Evolutionary conservation across 2,329 filamentous ascomycete species (phyloP), one percentile per base, ranked within the genome.

Genomic region (Penicillium sp.): DNA sequence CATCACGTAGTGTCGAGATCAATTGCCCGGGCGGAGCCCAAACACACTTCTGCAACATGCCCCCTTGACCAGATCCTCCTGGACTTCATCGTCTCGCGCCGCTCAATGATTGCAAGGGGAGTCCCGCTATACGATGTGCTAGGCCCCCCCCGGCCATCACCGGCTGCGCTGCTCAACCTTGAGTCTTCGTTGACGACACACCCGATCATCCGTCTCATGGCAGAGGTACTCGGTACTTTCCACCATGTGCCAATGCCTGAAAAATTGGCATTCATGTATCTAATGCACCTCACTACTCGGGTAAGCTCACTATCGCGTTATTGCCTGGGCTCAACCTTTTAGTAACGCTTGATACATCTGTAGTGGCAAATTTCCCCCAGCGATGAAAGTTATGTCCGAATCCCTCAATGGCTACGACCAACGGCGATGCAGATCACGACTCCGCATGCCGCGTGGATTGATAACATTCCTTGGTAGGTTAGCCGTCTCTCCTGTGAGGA

Each of bases 401-500:
- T 42, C 5, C 40, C 40, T 4, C 4, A 17, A 15, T 42, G 40
- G 40, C 40, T 42, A 5, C 13, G 40, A 15, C 40, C 40, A 19
- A 42, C 40, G 13, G 40, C 40, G 19, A 42, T 42, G 40, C 40
- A 42, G 40, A 42, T 42, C 40, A 17, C 19, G 13, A 19, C 19
- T 19, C 40, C 40, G 40, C 40, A 42, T 42, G 40, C 40, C 5
- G 40, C 40, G 13, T 42, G 40, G 40, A 42, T 42, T 15, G 40
- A 42, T 42, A 42, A 42, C 40, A 42, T 42, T 42, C 40, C 40
- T 42, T 42, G 40, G 40, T 42, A 42, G 19, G 40, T 42, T 42
- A 17, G 40, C 19, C 13, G 19, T 9, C 40, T 42, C 40, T 19
- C 40, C 40, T 17, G 13, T 42, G 19, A 42, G 13, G 40, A 42